Percentiles rank a stretch among this genome's conserved stretches.
phyloP scores from a whole-genome alignment of 257 asterid species.

The Nicotiana tomentosiformis region DNA sequence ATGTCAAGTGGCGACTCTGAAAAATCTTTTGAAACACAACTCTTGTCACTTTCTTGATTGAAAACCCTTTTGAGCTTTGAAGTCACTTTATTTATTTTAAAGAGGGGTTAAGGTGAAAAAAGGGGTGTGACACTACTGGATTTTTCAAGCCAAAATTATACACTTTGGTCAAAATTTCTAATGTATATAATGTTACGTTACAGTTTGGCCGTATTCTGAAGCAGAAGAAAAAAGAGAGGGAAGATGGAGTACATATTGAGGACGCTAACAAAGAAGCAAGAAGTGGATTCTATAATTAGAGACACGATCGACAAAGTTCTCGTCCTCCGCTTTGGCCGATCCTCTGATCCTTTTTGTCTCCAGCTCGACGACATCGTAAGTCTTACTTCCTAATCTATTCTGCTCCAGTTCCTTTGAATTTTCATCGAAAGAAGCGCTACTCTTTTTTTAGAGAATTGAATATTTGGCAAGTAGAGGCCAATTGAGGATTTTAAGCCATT shows the following conservation, averaged over 20 bases:
- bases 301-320: constrained; percentile 89
- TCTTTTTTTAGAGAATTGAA: background rate
- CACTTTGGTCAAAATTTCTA: no score
- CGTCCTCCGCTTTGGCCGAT: constrained; percentile 86
- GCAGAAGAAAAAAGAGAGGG: background rate
- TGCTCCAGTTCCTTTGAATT: background rate
- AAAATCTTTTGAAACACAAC: no score
- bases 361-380: constrained; percentile 83
- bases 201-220: background rate
- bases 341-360: constrained; percentile 69
- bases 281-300: constrained; percentile 64
- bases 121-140: no score
- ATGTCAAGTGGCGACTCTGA: no score
- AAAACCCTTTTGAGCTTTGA: no score
- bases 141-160: no score
- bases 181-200: no score
- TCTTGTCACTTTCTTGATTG: no score
- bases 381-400: background rate
- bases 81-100: no score
- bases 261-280: constrained; percentile 55
- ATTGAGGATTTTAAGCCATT: background rate
- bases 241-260: constrained; percentile 63
- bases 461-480: background rate
- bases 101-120: no score
- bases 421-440: background rate